phyloP scores from a whole-genome alignment of 495 filamentous ascomycete species.

The Apiosordaria backusii region DNA sequence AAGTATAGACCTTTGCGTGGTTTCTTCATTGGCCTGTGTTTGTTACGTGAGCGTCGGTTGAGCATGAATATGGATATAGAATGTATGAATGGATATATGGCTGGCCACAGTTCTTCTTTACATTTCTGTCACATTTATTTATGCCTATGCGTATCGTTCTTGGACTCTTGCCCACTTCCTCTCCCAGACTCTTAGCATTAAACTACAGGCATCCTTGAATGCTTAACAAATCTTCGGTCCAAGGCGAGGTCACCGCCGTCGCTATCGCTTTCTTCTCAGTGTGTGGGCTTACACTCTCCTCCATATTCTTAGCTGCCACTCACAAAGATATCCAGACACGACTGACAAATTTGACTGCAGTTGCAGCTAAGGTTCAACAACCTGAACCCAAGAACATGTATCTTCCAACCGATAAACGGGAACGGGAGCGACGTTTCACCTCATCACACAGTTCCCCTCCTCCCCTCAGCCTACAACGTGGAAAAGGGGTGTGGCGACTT shows the following conservation, averaged over 20 bases:
- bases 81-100: background rate
- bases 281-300: too few relatives aligned
- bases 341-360: too few relatives aligned
- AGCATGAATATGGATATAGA: background rate
- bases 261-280: too few relatives aligned
- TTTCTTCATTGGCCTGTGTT: background rate
- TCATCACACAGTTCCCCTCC: background rate
- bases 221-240: too few relatives aligned
- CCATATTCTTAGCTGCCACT: background rate
- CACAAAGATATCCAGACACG: background rate
- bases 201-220: too few relatives aligned
- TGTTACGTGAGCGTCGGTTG: constrained; percentile 4
- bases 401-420: background rate
- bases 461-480: background rate
- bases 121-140: background rate
- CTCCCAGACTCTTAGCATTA: background rate
- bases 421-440: background rate
- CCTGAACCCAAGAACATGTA: background rate
- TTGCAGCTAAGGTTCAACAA: too few relatives aligned
- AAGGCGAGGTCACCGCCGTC: too few relatives aligned
- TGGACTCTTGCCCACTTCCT: too few relatives aligned
- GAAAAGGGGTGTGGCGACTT: background rate
- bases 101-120: background rate
- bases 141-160: background rate
- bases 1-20: background rate